Base-by-base conservation (phyloP, 192 early-diverging fungal species). In the Coemansia furcata region DNA sequence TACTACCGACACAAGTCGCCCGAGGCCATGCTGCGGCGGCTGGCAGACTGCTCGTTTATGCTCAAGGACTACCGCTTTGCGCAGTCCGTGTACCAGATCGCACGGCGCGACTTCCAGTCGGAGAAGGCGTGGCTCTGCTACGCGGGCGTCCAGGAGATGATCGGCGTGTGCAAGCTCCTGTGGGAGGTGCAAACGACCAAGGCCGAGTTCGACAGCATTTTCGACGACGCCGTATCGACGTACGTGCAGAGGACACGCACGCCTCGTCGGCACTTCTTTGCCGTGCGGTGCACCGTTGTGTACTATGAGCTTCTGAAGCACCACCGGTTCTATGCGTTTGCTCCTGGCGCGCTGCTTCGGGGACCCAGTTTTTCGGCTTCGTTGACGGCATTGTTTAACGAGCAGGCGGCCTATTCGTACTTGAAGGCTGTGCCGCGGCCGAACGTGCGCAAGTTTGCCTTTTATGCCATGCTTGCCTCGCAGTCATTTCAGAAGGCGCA, bases 21-120 rank as follows among this genome's bases (percentile, higher is more conserved):
- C 2, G 98, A 99, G 72, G 89, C 95, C 10, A 87, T 94, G 66
- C 87, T 98, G 87, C 86, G 96, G 5, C 91, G 91, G 71, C 83
- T 98, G 29, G 98, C 92, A 11, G 96, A 98, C 82, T 99, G 90
- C 80, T 89, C 95, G 4, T 98, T 99, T 71, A 98, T 98, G 96
- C 80, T 99, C 3, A 83, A 91, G 29, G 98, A 99, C 71, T 98
- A 91, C 76, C 86, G 87, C 54, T 92, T 98, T 76, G 96, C 98
- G 4, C 87, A 88, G 62, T 84, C 86, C 0, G 89, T 95, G 5
- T 99, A 98, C 67, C 95, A 99, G 65, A 89, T 88, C 1, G 93
- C 93, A 6, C 89, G 91, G 44, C 86, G 89, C 66, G 97, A 97
- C 61, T 98, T 89, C 84, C 77, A 87, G 4, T 86, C 89, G 6